Evolutionary conservation across 208 protist species (phyloP).

Genomic region (Crithidia acanthocephali): DNA sequence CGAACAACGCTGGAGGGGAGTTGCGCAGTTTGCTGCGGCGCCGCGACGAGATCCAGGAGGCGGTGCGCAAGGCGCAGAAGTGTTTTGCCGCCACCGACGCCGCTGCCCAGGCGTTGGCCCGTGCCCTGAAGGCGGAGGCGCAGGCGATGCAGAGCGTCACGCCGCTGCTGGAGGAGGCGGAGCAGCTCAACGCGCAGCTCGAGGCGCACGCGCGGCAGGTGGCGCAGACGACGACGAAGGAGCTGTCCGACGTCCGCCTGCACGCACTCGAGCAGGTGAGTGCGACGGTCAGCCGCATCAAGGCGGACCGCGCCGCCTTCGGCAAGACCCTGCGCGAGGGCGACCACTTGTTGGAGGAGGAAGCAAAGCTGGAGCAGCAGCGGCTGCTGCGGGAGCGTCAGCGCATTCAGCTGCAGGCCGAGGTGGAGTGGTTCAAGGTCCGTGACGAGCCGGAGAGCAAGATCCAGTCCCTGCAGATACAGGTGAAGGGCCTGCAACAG

Average conservation of each 20-base stretch:
- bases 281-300: slow-evolving; percentile 31
- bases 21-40: slow-evolving; percentile 38
- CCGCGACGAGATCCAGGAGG: slow-evolving; percentile 36
- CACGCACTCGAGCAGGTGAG: slow-evolving; percentile 49
- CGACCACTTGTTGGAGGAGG: slow-evolving; percentile 50
- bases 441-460: slow-evolving; percentile 54
- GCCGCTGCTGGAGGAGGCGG: slow-evolving; percentile 38
- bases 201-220: slow-evolving; percentile 37
- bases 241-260: slow-evolving; percentile 48
- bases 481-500: slow-evolving; percentile 40
- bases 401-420: slow-evolving; percentile 73
- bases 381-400: slow-evolving; percentile 63
- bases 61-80: slow-evolving; percentile 39
- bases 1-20: background rate
- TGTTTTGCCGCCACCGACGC: slow-evolving; percentile 45
- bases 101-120: slow-evolving; percentile 27
- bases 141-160: slow-evolving; percentile 25
- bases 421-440: slow-evolving; percentile 80
- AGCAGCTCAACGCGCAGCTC: slow-evolving; percentile 34
- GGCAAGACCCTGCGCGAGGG: slow-evolving; percentile 44
- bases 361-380: slow-evolving; percentile 62
- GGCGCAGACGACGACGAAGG: slow-evolving; percentile 38
- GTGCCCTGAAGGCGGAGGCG: slow-evolving; percentile 39
- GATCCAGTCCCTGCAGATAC: slow-evolving; percentile 42
- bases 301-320: slow-evolving; percentile 46